Evolutionary conservation across 352 stramenopile genomes (phyloP).

Genomic region (Plasmopara viticola): DNA sequence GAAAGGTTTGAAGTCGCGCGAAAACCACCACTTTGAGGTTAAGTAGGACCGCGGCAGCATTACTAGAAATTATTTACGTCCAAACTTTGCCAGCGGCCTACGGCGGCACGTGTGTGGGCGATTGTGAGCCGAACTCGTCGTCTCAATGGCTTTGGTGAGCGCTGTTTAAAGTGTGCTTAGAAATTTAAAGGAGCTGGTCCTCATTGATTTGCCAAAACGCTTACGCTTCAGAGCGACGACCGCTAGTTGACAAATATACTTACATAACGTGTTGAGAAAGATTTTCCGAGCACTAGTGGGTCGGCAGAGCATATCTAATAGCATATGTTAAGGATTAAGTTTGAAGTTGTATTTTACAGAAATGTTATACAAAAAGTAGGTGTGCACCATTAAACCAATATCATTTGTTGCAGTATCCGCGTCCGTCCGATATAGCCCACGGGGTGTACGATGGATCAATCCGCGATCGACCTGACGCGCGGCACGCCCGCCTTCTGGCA

Average conservation of each 20-base stretch:
- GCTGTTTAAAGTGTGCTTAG: constrained; percentile 53
- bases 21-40: constrained; percentile 86
- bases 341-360: too few relatives aligned
- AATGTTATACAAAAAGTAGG: too few relatives aligned
- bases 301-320: too few relatives aligned
- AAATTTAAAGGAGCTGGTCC: constrained; percentile 26
- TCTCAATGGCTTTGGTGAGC: constrained; percentile 54
- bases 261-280: too few relatives aligned
- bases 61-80: constrained; percentile 57
- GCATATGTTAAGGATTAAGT: too few relatives aligned
- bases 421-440: too few relatives aligned
- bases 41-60: constrained; percentile 37
- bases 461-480: neutral
- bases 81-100: constrained; percentile 68
- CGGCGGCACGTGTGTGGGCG: constrained; percentile 57
- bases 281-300: too few relatives aligned
- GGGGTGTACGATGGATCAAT: constrained; percentile 4
- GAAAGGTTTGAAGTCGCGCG: constrained; percentile 80
- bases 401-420: neutral
- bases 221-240: constrained; percentile 1
- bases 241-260: neutral
- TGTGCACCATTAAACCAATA: too few relatives aligned
- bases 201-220: constrained; percentile 17
- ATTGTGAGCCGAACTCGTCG: constrained; percentile 57
- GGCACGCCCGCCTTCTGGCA: constrained; percentile 48